Evolutionary conservation across 2,329 filamentous ascomycete species (phyloP), one percentile per base, ranked within the genome.

Genomic region (Cordyceps pruinosa): DNA sequence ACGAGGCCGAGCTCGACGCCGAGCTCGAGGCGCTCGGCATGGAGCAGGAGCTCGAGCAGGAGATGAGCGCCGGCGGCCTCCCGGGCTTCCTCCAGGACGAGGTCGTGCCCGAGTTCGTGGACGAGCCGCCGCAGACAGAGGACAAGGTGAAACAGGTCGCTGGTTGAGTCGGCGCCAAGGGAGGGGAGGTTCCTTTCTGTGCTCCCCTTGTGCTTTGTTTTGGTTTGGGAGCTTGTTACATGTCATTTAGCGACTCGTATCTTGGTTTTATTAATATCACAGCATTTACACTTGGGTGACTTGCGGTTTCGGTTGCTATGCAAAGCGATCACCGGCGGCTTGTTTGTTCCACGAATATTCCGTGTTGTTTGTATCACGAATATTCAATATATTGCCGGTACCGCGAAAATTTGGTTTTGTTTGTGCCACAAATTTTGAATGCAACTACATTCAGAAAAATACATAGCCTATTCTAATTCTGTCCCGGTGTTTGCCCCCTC

Each of bases 1-100:
- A 97, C 70, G 94, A 99, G 82, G 85, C 88, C 2, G 94, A 99
- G 76, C 74, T 99, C 60, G 94, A 99, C 75, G 94, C 94, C 4
- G 94, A 99, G 78, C 75, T 99, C 52, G 94, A 99, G 77, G 92
- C 94, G 7, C 74, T 99, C 35, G 93, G 93, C 1, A 88, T 96
- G 66, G 94, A 99, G 75, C 87, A 90, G n/a, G 89, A 97, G 74
- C 80, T 95, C 65, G 92, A 96, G 69, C 82, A 82, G 51, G 79
- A 84, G 57, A 76, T 88, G 62, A 6, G 12, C 30, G 82, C 73
- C 39, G 76, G 76, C 12, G 84, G 82, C 48, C 78, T 95, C 64
- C 94, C 94, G 0, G 86, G 87, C 51, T 99, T 96, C 72, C 78
- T 99, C 79, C 83, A 90, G 68, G 94, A 97, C 65, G 91, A 96